Base-by-base conservation (phyloP, 2,329 filamentous ascomycete genomes). In the Blumeria graminis region DNA sequence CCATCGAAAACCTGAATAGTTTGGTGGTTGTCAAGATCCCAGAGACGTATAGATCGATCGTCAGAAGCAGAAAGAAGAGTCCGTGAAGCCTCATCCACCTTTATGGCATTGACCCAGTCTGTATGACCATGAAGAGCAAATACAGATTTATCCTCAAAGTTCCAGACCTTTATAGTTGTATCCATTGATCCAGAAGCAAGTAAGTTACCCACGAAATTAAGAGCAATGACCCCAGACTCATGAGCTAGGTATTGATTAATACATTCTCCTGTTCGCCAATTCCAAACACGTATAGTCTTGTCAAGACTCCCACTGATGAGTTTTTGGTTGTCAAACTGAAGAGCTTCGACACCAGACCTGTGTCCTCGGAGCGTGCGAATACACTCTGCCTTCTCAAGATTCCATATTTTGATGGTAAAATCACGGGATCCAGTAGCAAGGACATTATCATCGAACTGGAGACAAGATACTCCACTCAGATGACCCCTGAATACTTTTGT, bases 91-190 rank as follows among this genome's bases (percentile, higher is more conserved):
- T 81, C 76, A 67, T 98, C 88, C 39, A 98, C 78, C 61, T 84
- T 83, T 35, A 96, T 90, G n/a, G 86, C 82, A 69, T 98, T 98
- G 63, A 98, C 89, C 86, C 90, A 96, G 67, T 96, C 89, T 0
- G 75, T 79, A 67, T 98, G 92, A 8, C 89, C 90, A 28, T 82
- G 80, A 11, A 98, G 74, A 55, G 80, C 76, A 62, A 84, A 94
- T 0, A 82, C 84, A 56, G 85, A 81, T 66, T 86, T 87, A 58
- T 84, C 86, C 63, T 84, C 78, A 64, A 93, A 92, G 68, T 94
- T 90, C 77, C 90, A 95, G 50, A 98, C 82, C 66, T 90, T 88
- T 68, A 96, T 82, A 1, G 83, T 90, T 67, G 80, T 81, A 69
- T 98, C 92, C 60, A 89, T 82, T 1, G 88, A 94, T 0, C 87